phyloP scores from a whole-genome alignment of 2,329 filamentous ascomycete genomes.

The Knoxdaviesia proteae region DNA sequence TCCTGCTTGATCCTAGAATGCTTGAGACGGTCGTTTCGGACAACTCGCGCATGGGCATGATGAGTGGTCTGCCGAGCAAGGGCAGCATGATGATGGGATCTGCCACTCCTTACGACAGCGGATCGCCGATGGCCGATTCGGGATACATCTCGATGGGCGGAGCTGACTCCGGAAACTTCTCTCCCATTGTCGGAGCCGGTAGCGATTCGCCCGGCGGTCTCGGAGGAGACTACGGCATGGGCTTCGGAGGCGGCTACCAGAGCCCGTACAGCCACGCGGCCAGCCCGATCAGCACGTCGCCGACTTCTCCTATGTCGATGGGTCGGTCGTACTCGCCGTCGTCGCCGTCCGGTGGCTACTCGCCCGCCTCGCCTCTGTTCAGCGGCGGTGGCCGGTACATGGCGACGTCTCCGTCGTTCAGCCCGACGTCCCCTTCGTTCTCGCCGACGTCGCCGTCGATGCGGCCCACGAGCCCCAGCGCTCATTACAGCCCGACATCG shows the following conservation, averaged over 20 bases:
- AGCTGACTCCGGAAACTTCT: conserved; percentile 47
- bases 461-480: conserved; percentile 32
- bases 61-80: conserved; percentile 60
- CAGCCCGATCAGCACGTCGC: conserved; percentile 56
- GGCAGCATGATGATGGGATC: conserved; percentile 59
- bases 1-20: conserved; percentile 86
- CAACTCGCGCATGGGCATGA: conserved; percentile 67
- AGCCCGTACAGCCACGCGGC: conserved; percentile 51
- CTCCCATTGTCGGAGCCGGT: conserved; percentile 54
- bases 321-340: conserved; percentile 51
- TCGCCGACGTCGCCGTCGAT: conserved; percentile 40
- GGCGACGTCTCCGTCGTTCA: conserved; percentile 40
- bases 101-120: conserved; percentile 83
- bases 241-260: conserved; percentile 25
- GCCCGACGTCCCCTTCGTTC: conserved; percentile 41
- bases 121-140: conserved; percentile 56
- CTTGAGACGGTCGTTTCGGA: conserved; percentile 86
- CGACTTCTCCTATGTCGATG: conserved; percentile 35
- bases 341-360: conserved; percentile 54
- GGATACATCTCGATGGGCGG: conserved; percentile 44
- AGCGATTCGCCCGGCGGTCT: conserved; percentile 52
- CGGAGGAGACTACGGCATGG: conserved; percentile 36
- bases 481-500: conserved; percentile 44
- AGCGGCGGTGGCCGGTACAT: conserved; percentile 28
- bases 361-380: conserved; percentile 54